Conservation (phyloP, 2,329 filamentous ascomycete species). For the Byssothecium circinans region DNA sequence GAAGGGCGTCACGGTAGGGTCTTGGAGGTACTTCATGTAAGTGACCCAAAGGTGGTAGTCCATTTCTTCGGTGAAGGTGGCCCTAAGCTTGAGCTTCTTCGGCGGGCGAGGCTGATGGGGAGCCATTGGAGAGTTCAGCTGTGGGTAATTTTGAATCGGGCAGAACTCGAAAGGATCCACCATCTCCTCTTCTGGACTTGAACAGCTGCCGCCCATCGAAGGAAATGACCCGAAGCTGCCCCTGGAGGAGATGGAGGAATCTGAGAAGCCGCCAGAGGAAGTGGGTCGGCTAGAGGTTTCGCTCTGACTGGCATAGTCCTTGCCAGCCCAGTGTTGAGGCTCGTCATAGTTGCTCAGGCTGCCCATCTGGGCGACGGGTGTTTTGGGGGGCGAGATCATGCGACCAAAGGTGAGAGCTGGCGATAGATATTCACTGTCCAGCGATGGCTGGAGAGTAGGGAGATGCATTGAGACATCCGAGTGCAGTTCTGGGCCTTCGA, state of each 20-base stretch:
- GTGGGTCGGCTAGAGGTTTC: slow-evolving; percentile 56
- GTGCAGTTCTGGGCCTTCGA: slow-evolving; percentile 50
- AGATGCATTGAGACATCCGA: slow-evolving; percentile 30
- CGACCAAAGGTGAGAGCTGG: slow-evolving; percentile 43
- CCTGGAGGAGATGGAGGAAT: slow-evolving; percentile 64
- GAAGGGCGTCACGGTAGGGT: slow-evolving; percentile 67
- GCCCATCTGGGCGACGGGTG: slow-evolving; percentile 48
- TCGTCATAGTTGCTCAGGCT: slow-evolving; percentile 31
- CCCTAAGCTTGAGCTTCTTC: slow-evolving; percentile 49
- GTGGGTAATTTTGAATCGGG: slow-evolving; percentile 31
- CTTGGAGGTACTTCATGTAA: slow-evolving; percentile 66
- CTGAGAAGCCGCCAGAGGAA: slow-evolving; percentile 61
- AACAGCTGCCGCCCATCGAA: slow-evolving; percentile 62
- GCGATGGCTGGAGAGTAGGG: slow-evolving; percentile 23
- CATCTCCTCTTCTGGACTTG: slow-evolving; percentile 62
- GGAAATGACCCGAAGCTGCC: slow-evolving; percentile 59
- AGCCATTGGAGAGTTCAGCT: slow-evolving; percentile 36
- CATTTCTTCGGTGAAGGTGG: slow-evolving; percentile 63
- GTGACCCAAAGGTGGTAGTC: slow-evolving; percentile 68
- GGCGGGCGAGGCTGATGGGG: slow-evolving; percentile 28
- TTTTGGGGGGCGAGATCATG: slow-evolving; percentile 52
- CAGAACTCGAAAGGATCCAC: slow-evolving; percentile 58
- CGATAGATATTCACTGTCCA: slow-evolving; percentile 47
- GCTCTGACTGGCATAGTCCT: slow-evolving; percentile 35
- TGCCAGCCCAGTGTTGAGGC: slow-evolving; percentile 36